phyloP scores from a whole-genome alignment of 2,329 filamentous ascomycete species.

The Aureobasidium subglaciale region DNA sequence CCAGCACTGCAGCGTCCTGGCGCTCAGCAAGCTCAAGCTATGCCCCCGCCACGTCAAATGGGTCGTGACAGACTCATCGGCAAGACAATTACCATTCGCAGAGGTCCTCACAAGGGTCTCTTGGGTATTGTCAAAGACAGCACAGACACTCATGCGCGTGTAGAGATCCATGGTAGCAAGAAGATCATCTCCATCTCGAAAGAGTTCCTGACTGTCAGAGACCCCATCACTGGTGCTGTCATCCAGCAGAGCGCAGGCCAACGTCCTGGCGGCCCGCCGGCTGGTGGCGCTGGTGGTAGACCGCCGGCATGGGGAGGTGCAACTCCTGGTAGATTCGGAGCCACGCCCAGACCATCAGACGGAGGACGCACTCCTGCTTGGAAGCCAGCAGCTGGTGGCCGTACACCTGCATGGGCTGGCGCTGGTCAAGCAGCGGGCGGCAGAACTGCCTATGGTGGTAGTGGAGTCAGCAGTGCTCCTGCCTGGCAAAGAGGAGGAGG shows the following conservation, averaged over 20 bases:
- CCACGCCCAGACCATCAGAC: conserved; percentile 42
- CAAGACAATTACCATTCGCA: conserved; percentile 82
- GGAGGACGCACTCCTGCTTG: conserved; percentile 61
- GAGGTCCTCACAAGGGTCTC: conserved; percentile 84
- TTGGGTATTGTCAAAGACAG: conserved; percentile 94
- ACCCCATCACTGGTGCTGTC: conserved; percentile 67
- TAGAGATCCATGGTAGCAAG: conserved; percentile 90
- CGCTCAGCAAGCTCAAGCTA: conserved; percentile 44
- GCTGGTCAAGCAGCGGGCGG: conserved; percentile 34
- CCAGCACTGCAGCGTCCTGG: conserved; percentile 72
- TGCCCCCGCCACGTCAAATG: conserved; percentile 64
- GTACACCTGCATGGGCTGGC: conserved; percentile 40
- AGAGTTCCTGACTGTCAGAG: conserved; percentile 75
- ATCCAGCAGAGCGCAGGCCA: conserved; percentile 57
- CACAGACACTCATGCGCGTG: conserved; percentile 74
- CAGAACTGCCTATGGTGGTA: conserved; percentile 39
- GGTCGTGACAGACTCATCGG: conserved; percentile 81
- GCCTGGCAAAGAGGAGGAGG: conserved; percentile 34
- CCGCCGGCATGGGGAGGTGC: conserved; percentile 24
- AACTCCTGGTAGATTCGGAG: conserved; percentile 38
- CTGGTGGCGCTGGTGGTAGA: conserved; percentile 32
- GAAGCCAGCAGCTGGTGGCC: conserved; percentile 37
- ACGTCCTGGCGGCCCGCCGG: conserved; percentile 37
- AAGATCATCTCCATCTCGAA: conserved; percentile 84
- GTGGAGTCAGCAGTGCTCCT: conserved; percentile 41